Base-by-base conservation (phyloP, 805 yeast genomes). In the Peterozyma xylosa region DNA sequence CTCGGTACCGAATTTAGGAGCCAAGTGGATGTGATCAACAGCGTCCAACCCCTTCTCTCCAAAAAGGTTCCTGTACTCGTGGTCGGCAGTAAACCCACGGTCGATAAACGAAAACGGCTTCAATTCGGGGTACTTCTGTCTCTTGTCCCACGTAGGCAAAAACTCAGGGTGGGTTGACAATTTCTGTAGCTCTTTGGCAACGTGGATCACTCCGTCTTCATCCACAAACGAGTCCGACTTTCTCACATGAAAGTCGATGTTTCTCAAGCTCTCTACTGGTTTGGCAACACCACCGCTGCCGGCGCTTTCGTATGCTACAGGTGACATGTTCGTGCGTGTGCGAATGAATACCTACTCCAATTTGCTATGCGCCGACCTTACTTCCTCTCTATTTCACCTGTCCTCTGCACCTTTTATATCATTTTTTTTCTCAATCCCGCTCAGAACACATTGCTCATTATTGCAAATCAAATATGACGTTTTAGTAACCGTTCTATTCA, bases 1-100 rank as follows among this genome's bases (percentile, higher is more conserved):
- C 49, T 78, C 86, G 15, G 80, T 66, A 16, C 93, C 95, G 42
- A 86, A 67, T 54, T 76, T 82, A 30, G 93, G 91, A 1, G 86
- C 76, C 34, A 84, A 58, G 49, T 72, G 73, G 39, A 57, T 56
- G 17, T 37, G 36, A 7, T 13, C 41, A 30, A 18, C 27, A 21
- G 57, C 47, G 18, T 52, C 53, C 17, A 60, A 58, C 32, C 59
- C 48, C 43, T 48, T 47, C 2, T 46, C 50, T 52, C 42, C 58
- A 43, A 80, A 72, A 45, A 82, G 66, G 52, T 70, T 73, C 18
- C 70, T 67, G 42, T 77, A 69, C 2, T 59, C 48, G n/a, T 78
- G 74, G 55, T 82, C 83, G n/a, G 83, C 89, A 44, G 73, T 66
- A 29, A 66, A 59, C n/a, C 82, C 89, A n/a, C 81, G 78, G 53